phyloP scores from a whole-genome alignment of 2,329 filamentous ascomycete species.

The Akanthomyces muscarius region DNA sequence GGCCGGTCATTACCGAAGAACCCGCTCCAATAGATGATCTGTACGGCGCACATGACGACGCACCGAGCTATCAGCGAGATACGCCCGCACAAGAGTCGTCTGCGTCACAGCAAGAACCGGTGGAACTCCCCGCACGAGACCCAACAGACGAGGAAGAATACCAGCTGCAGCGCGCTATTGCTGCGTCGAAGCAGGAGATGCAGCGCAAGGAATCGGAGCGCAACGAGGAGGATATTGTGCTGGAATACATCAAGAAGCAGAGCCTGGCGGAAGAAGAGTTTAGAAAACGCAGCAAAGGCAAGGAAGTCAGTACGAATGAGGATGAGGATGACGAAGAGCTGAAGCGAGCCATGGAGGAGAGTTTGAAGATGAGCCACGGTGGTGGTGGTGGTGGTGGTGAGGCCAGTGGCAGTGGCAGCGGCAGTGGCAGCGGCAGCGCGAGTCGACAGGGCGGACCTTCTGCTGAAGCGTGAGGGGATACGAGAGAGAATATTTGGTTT shows the following conservation, averaged over 20 bases:
- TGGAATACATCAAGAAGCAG: constrained; percentile 76
- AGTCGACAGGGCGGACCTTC: constrained; percentile 23
- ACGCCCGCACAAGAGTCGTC: constrained; percentile 16
- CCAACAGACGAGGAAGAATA: constrained; percentile 36
- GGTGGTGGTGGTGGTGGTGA: constrained; percentile 23
- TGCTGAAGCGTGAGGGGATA: neutral
- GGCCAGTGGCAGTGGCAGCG: constrained; percentile 1
- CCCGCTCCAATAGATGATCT: constrained; percentile 10
- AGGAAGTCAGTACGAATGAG: constrained; percentile 28
- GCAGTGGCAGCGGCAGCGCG: constrained; percentile 21
- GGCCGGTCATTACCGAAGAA: neutral
- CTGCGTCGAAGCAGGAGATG: constrained; percentile 41
- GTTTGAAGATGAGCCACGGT: constrained; percentile 40
- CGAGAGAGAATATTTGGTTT: neutral
- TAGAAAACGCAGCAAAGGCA: constrained; percentile 33
- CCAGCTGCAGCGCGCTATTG: constrained; percentile 44
- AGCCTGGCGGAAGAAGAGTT: constrained; percentile 65
- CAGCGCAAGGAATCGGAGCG: constrained; percentile 38
- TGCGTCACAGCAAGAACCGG: constrained; percentile 9
- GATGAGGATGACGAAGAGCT: constrained; percentile 50
- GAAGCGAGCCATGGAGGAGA: constrained; percentile 37
- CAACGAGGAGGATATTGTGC: constrained; percentile 67
- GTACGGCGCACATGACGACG: constrained; percentile 22
- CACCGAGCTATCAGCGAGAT: neutral
- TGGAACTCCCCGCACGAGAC: constrained; percentile 13